Base-by-base conservation (phyloP, 257 asterid genomes). In the Salvia splendens region DNA sequence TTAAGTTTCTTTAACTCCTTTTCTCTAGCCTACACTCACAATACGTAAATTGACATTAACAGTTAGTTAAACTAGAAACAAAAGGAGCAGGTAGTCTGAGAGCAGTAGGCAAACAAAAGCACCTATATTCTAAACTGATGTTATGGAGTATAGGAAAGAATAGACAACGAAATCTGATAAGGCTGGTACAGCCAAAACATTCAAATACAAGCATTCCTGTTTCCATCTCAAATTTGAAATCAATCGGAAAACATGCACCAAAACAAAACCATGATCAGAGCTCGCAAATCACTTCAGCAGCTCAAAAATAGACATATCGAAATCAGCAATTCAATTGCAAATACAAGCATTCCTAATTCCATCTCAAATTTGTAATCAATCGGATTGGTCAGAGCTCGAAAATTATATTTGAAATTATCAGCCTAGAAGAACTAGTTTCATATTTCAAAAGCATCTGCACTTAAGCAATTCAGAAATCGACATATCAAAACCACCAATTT, bases 1-100 rank as follows among this genome's bases (percentile, higher is more conserved):
- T 93, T 93, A 12, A 63, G 83, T 73, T 85, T 93, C 79, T 93
- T 93, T 79, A 85, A 55, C 74, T 90, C 97, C 75, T 93, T 93
- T 83, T 90, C 99, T 71, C 73, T 84, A 48, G 96, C 97, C 99
- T 93, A 75, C 38, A 75, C 51, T 12, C 61, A 49, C 24, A 66
- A 60, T 64, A 64, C 79, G 53, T 17, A 41, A 71, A 42, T 24
- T 16, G 54, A 33, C 57, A 71, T 49, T 57, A 8, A 45, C 42
- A 47, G 3, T 15, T 35, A 67, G 58, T 58, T 28, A 15, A 56
- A 69, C 8, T 10, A 38, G 47, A 30, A 32, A 8, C 64, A 52
- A 56, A 68, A 41, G 9, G 51, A 38, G 76, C 24, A 54, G 43
- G 43, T 8, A 51, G n/a, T 50, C 45, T 70, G 12, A 52, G 20